Evolutionary conservation across 78 protist species (phyloP), one percentile per base, ranked within the genome.

Genomic region (Cavenderia fasciculata): DNA sequence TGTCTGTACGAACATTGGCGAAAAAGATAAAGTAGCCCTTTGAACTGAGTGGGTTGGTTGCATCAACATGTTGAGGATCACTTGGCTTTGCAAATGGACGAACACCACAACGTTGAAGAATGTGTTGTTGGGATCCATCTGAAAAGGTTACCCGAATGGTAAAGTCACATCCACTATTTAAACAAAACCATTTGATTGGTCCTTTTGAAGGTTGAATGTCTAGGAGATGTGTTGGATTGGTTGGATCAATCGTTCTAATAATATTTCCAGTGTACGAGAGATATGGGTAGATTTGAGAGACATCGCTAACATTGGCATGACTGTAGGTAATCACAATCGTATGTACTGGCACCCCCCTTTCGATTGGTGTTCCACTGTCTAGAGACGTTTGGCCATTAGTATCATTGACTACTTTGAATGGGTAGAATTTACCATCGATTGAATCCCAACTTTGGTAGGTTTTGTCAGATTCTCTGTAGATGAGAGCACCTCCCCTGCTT

Each of bases 141-240:
- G 5, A 7, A 33, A 29, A 82, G 6, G 77, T 82, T 2, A 27
- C 49, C 12, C 68, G 54, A 18, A 68, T 10, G 10, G 89, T 82
- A 27, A 38, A 68, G 33, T 82, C 89, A 44, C 89, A 82, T 41
- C 89, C 89, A 56, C 36, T n/a, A 5, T 57, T n/a, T 10, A 68
- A 68, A 44, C 77, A 65, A 36, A 23, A 65, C 89, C n/a, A n/a
- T n/a, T n/a, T n/a, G n/a, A n/a, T n/a, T n/a, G n/a, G n/a, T n/a
- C n/a, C n/a, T n/a, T n/a, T n/a, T n/a, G n/a, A n/a, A n/a, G n/a
- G n/a, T n/a, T n/a, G n/a, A n/a, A n/a, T n/a, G n/a, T n/a, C n/a
- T n/a, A n/a, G n/a, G n/a, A n/a, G n/a, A 33, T 31, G 47, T n/a
- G 68, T 5, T n/a, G 2, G 49, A 6, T 21, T 3, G 3, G 34